Base-by-base conservation (phyloP, 208 protist genomes). In the Naegleria lovaniensis region DNA sequence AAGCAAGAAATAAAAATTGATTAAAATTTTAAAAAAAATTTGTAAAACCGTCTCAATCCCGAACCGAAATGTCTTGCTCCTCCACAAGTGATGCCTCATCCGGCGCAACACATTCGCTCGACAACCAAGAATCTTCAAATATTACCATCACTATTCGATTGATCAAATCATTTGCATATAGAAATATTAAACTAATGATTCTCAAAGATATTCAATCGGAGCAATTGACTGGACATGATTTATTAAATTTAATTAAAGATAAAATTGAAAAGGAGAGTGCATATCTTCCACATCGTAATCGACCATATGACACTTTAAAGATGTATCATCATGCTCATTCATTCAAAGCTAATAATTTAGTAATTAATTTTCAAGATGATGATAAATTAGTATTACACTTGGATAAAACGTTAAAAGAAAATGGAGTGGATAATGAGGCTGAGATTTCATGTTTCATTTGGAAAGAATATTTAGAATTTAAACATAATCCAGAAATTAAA, bases 141-240 rank as follows among this genome's bases (percentile, higher is more conserved):
- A 36, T 36, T 7, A 79, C 67, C 29, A 29, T 88, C 0, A 88
- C 85, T 5, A 38, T 88, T 22, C 40, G 85, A 39, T 58, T 88
- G 22, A 58, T 88, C 5, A 51, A 38, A 88, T 39, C 25, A 19
- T 88, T 88, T 58, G 41, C 51, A 59, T 88, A 88, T 58, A 55
- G 85, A 88, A 88, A 88, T 88, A 39, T 88, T 58, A 88, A 88
- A 88, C 5, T 39, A 33, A 59, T 88, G 41, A 58, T 88, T n/a
- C 33, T 88, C 9, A 52, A 88, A 13, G 13, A 88, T 58, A 39
- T 88, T 58, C 9, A 88, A 16, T 6, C 55, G 0, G 9, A 88
- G 3, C 25, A 88, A 36, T 22, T 39, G 0, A 88, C 85, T 29
- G 33, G n/a, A 29, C 3, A 58, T 29, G n/a, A 88, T 29, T 58